phyloP scores from a whole-genome alignment of 2,329 filamentous ascomycete species.

The Eutypella sp. region DNA sequence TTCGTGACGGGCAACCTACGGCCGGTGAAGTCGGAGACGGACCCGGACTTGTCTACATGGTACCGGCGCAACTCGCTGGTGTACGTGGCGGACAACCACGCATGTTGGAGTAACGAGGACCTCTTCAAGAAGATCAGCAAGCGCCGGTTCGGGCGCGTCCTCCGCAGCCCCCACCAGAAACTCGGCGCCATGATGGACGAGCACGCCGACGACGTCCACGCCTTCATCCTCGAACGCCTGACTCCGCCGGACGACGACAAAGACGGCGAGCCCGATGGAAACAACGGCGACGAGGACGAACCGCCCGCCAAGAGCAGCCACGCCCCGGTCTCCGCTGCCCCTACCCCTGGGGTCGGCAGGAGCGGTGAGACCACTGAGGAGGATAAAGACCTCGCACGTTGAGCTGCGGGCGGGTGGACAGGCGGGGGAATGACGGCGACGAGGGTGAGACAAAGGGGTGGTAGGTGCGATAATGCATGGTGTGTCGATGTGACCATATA shows the following conservation, averaged over 20 bases:
- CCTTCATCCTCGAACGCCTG: constrained; percentile 45
- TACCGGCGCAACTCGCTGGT: constrained; percentile 78
- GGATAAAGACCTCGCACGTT: no score
- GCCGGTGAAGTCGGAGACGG: constrained; percentile 72
- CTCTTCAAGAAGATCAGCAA: constrained; percentile 55
- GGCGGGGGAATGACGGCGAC: background rate
- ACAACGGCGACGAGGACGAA: no score
- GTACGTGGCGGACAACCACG: constrained; percentile 70
- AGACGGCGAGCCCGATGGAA: constrained; percentile 1
- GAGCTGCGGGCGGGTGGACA: background rate
- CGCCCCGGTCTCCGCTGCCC: no score
- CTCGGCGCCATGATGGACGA: constrained; percentile 53
- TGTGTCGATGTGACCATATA: no score
- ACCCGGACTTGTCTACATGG: constrained; percentile 70
- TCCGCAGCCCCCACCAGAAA: constrained; percentile 43
- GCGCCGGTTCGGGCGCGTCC: constrained; percentile 55
- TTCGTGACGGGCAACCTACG: constrained; percentile 76
- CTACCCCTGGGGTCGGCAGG: no score
- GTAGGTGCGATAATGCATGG: no score
- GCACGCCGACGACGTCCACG: constrained; percentile 46
- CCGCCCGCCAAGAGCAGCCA: no score
- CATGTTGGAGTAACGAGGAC: constrained; percentile 65
- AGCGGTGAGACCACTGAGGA: constrained; percentile 46
- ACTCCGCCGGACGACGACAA: constrained; percentile 10
- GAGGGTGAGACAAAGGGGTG: background rate